Conservation (phyloP, 495 filamentous ascomycete genomes). For the Penicilliopsis zonata region DNA sequence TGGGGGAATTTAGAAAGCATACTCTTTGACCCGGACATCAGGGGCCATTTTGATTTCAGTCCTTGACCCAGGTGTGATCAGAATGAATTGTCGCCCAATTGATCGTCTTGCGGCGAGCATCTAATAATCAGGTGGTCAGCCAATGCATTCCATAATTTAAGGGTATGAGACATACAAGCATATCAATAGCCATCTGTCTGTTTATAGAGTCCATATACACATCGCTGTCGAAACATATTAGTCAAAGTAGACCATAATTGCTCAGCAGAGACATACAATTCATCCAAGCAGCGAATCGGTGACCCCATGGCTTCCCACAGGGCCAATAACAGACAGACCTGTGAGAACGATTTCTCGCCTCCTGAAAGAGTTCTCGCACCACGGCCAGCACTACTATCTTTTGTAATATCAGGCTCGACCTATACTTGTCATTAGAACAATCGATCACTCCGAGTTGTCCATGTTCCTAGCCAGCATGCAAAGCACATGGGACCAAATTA, state of each 20-base stretch:
- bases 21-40: constrained; percentile 82
- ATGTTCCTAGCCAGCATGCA: background rate
- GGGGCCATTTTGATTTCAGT: constrained; percentile 51
- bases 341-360: constrained; percentile 95
- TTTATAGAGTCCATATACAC: constrained; percentile 99
- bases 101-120: constrained; percentile 73
- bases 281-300: constrained; percentile 87
- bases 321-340: constrained; percentile 80
- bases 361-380: constrained; percentile 87
- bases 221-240: constrained; percentile 42
- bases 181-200: constrained; percentile 80
- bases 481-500: background rate
- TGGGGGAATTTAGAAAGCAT: constrained; percentile 19
- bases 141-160: constrained; percentile 1
- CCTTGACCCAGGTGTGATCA: constrained; percentile 91
- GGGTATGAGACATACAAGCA: constrained; percentile 59
- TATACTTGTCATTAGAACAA: constrained; percentile 9
- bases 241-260: constrained; percentile 2
- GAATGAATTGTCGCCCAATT: constrained; percentile 83
- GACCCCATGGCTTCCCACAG: constrained; percentile 99
- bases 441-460: constrained; percentile 4
- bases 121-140: constrained; percentile 29
- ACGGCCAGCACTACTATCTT: constrained; percentile 50
- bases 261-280: constrained; percentile 52
- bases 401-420: constrained; percentile 71